Evolutionary conservation across 2,329 filamentous ascomycete genomes (phyloP), one percentile per base, ranked within the genome.

Genomic region (Ophiocordyceps camponoti-leonardi): DNA sequence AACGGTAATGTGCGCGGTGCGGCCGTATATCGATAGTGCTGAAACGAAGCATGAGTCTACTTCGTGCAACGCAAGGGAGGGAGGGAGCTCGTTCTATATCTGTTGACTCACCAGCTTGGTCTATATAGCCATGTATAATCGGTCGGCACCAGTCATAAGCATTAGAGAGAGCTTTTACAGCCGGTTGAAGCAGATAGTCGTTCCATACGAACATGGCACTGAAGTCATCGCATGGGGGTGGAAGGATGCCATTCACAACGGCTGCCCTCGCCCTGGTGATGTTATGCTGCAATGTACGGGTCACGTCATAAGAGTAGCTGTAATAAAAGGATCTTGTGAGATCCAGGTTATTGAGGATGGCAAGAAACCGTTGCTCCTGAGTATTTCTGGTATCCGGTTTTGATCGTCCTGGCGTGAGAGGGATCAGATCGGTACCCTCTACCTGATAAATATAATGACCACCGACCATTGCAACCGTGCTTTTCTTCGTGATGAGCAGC

Each of bases 181-280:
- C 86, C 0, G 92, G 88, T 48, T 81, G 72, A 18, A 98, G 72
- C 5, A 98, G 71, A 61, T 95, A 84, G 53, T 85, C 78, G 54
- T 98, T 98, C 92, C 92, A 98, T 3, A 96, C 83, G 58, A 98
- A 98, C 92, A 98, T 98, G 37, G 83, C 77, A 56, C 95, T 94
- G 58, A 83, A 83, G 53, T 87, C 77, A 30, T 75, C 72, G 26
- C 73, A 68, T 39, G 71, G 68, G 7, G 73, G 69, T 26, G 75
- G 72, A 2, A 75, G 67, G 13, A 71, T 63, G 1, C 83, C 85
- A 49, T 79, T 69, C 28, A 77, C 72, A 44, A 94, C 64, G 3
- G 81, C 78, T 43, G 75, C 71, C 37, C 92, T 75, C 61, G 95
- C 87, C 30, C 79, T 74, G 19, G 80, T 81, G 49, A 98, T 87